Evolutionary conservation across 2,329 filamentous ascomycete genomes (phyloP).

Genomic region (Colletotrichum sp.): DNA sequence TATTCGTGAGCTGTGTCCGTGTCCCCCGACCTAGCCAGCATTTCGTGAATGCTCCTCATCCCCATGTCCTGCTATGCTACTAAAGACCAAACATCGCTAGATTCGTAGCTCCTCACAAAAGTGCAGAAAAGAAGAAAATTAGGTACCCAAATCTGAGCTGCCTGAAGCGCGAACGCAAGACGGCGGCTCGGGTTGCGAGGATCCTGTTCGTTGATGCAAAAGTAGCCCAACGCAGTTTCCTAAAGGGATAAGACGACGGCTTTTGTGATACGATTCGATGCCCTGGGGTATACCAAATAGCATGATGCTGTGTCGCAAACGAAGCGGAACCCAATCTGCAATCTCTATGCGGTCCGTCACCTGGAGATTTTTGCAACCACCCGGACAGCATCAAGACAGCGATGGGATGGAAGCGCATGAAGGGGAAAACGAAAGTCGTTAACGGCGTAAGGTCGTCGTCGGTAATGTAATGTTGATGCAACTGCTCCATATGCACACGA

Average conservation of each 20-base stretch:
- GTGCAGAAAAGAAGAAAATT: slow-evolving; percentile 9
- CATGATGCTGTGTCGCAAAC: slow-evolving; percentile 17
- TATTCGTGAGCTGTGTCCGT: slow-evolving; percentile 10
- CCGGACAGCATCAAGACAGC: not conserved
- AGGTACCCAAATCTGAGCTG: slow-evolving; percentile 13
- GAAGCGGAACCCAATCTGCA: slow-evolving; percentile 1
- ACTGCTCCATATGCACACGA: slow-evolving; percentile 12
- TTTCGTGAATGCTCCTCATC: slow-evolving; percentile 11
- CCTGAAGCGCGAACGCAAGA: not conserved
- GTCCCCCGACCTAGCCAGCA: not conserved
- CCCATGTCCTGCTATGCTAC: slow-evolving; percentile 11
- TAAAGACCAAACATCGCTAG: slow-evolving; percentile 22
- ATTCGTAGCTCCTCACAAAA: slow-evolving; percentile 14
- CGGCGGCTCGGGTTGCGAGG: not conserved
- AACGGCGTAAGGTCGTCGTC: slow-evolving; percentile 41
- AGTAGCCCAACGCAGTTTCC: slow-evolving; percentile 9
- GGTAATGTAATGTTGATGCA: slow-evolving; percentile 23
- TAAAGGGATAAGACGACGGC: slow-evolving; percentile 21
- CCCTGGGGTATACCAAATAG: slow-evolving; percentile 22
- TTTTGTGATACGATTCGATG: slow-evolving; percentile 21
- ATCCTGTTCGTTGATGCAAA: slow-evolving; percentile 1
- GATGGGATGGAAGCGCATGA: not conserved
- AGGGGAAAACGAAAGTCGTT: slow-evolving; percentile 29
- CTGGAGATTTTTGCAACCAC: not conserved
- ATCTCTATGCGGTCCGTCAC: not conserved